A percentile compares a stretch with the other conserved stretches of the same genome.
phyloP scores from a whole-genome alignment of 2,329 filamentous ascomycete species.

The Exophiala bonariae region DNA sequence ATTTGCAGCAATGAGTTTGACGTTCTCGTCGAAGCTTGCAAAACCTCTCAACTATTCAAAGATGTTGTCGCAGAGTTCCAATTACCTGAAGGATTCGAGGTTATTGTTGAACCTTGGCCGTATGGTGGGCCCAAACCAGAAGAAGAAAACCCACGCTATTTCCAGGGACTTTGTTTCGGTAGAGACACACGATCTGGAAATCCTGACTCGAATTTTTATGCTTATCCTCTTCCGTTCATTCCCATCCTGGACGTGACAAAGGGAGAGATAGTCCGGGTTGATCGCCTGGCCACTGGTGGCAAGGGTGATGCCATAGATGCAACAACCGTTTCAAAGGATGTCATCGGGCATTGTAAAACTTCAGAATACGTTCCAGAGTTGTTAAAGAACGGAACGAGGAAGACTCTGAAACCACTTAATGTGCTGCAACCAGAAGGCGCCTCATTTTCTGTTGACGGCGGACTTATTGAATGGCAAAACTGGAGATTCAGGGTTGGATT shows the following conservation, averaged over 20 bases:
- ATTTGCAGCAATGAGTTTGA: slow-evolving; percentile 43
- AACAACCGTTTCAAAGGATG: slow-evolving; percentile 43
- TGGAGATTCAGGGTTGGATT: slow-evolving; percentile 68
- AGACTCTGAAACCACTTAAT: slow-evolving; percentile 67
- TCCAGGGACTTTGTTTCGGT: slow-evolving; percentile 57
- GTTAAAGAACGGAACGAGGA: slow-evolving; percentile 47
- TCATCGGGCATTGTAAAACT: slow-evolving; percentile 53
- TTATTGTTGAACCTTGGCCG: slow-evolving; percentile 54
- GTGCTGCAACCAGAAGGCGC: slow-evolving; percentile 70
- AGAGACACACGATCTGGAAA: slow-evolving; percentile 48
- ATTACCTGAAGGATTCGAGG: slow-evolving; percentile 55
- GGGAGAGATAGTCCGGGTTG: slow-evolving; percentile 57
- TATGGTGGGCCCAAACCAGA: slow-evolving; percentile 54
- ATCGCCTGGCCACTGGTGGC: slow-evolving; percentile 56
- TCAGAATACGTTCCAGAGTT: slow-evolving; percentile 56
- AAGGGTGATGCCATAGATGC: slow-evolving; percentile 49
- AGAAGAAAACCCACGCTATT: slow-evolving; percentile 50
- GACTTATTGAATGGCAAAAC: slow-evolving; percentile 62
- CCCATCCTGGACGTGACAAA: slow-evolving; percentile 60
- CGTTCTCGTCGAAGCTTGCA: slow-evolving; percentile 49
- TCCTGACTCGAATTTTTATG: slow-evolving; percentile 62
- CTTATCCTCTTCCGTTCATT: slow-evolving; percentile 60
- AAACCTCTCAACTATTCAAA: slow-evolving; percentile 54
- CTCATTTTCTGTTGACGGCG: slow-evolving; percentile 60
- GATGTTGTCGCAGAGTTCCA: slow-evolving; percentile 52